Evolutionary conservation across 2,329 filamentous ascomycete species (phyloP), one percentile per base, ranked within the genome.

Genomic region (Claviceps quebecensis): DNA sequence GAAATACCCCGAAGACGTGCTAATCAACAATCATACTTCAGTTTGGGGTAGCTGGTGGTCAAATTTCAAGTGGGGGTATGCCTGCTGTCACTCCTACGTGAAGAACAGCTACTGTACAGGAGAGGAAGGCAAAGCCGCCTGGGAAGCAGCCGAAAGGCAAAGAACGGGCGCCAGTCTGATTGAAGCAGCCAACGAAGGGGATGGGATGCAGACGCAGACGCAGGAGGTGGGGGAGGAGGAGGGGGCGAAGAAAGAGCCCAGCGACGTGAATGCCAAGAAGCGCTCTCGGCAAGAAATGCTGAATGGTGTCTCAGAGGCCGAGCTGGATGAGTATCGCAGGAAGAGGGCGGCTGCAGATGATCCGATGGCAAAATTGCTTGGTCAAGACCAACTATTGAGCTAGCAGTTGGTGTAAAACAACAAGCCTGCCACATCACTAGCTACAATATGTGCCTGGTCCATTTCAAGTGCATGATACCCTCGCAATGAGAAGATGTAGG

Each of bases 31-130:
- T 62, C 93, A 98, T 69, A 88, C 81, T 3, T 84, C 85, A 0
- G 84, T 95, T 3, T 98, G 89, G 87, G 93, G 93, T 47, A 95
- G 89, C 61, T 98, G 93, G 93, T 98, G 93, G 93, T 80, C 82
- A 50, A 83, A 87, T 62, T 97, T 96, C 70, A 79, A 84, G 67
- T 98, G 93, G 93, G 93, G 93, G 1, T 98, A 95, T 67, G 79
- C 86, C 22, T 98, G 93, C 67, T 98, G 93, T 72, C 89, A 94
- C 65, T 95, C 89, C 0, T 84, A 82, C 22, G 80, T 95, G 56
- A 96, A 95, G 70, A 97, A 98, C 68, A 95, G 89, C 61, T 98
- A 97, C 63, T 98, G 93, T 67, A 97, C 91, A 0, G 93, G 93
- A 26, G 87, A 93, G 54, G 87, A 86, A 53, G 93, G 93, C 38